These are phyloP conservation scores for Suillus subalutaceus DNA, from an alignment of 768 basidiomycete species.

Conservation along the genomic window DNA sequence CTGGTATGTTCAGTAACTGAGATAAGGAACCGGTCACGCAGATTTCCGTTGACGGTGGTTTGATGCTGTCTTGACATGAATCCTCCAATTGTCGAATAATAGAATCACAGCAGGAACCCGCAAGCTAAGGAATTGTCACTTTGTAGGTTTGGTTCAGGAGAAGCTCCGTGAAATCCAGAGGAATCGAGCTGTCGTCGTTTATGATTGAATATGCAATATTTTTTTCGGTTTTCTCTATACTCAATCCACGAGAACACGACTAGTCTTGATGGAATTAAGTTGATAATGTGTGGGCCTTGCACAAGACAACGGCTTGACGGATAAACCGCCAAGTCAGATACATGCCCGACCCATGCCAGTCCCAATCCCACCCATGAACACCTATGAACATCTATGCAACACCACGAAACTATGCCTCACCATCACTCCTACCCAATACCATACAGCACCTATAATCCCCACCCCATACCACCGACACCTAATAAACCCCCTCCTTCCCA, in stretches of 20 bases:
- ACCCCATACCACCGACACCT: no score
- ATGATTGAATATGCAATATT: neutral
- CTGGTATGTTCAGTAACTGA: neutral
- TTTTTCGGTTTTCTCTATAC: neutral
- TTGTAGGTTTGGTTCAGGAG: neutral
- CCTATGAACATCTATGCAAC: no score
- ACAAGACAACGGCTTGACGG: neutral
- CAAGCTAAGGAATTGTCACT: neutral
- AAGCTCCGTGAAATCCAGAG: neutral
- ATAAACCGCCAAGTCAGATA: no score
- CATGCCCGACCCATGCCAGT: no score
- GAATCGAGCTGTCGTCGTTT: neutral
- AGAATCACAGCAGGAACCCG: neutral
- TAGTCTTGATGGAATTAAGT: neutral
- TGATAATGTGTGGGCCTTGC: neutral
- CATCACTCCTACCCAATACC: no score
- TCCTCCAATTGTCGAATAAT: neutral
- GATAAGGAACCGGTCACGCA: neutral
- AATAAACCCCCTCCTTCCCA: no score
- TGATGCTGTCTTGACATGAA: constrained; percentile 13
- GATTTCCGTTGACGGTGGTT: constrained; percentile 18
- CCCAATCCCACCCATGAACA: no score
- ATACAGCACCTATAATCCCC: no score
- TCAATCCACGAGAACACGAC: neutral
- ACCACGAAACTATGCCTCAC: no score